Evolutionary conservation across 129 eudicot genomes (phyloP).

Genomic region (Flaveria sonorensis): DNA sequence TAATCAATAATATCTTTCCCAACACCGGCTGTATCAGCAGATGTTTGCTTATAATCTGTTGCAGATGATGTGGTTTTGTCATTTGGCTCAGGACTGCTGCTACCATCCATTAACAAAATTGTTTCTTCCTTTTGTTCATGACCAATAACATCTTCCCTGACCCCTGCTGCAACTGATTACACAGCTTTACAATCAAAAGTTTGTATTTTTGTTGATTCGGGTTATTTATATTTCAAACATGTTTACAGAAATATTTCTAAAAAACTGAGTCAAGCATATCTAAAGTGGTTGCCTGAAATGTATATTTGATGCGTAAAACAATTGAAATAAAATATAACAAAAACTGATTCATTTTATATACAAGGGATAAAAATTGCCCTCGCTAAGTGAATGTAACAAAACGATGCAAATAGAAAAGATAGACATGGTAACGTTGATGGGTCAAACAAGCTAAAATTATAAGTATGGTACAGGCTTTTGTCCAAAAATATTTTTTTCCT

Average conservation of each 20-base stretch:
- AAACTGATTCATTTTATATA: background rate
- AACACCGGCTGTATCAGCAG: conserved; percentile 2
- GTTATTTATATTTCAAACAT: background rate
- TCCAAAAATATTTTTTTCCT: background rate
- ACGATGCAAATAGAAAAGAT: background rate
- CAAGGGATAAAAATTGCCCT: background rate
- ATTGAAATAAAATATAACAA: background rate
- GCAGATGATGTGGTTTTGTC: conserved; percentile 16
- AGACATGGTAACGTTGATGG: background rate
- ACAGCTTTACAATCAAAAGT: background rate
- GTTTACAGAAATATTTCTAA: background rate
- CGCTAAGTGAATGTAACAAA: background rate
- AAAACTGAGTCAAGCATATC: background rate
- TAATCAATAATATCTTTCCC: conserved; percentile 12
- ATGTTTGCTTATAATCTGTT: conserved; percentile 15
- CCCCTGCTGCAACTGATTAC: background rate
- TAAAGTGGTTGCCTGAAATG: background rate
- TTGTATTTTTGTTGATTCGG: background rate
- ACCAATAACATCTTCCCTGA: conserved; percentile 1
- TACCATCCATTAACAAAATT: background rate
- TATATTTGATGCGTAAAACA: background rate
- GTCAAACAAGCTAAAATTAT: background rate
- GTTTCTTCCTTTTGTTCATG: conserved; percentile 14
- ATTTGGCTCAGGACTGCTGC: conserved; percentile 1
- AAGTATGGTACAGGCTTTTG: background rate